phyloP scores from a whole-genome alignment of 1,139 yeast species.

The Debaryomyces fabryi region DNA sequence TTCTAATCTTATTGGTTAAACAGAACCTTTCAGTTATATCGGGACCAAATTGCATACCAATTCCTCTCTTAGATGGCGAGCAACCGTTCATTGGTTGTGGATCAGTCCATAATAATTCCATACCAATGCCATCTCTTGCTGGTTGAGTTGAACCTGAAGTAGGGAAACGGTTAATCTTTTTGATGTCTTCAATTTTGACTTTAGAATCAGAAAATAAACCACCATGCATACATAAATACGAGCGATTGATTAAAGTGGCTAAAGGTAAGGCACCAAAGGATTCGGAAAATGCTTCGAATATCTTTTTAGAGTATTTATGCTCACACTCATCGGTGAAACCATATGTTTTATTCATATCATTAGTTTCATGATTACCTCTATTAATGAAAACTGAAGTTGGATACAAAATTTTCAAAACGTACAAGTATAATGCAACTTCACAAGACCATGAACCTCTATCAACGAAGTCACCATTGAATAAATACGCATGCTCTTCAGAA shows the following conservation, averaged over 20 bases:
- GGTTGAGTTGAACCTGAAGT: constrained; percentile 69
- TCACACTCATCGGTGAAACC: constrained; percentile 98
- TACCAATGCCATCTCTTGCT: constrained; percentile 87
- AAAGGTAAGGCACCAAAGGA: constrained; percentile 86
- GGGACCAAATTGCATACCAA: constrained; percentile 96
- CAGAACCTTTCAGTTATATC: constrained; percentile 86
- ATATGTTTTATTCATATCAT: constrained; percentile 94
- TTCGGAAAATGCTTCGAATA: constrained; percentile 85
- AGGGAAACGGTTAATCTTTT: constrained; percentile 67
- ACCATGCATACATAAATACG: constrained; percentile 91
- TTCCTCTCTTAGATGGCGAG: constrained; percentile 89
- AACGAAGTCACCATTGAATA: constrained; percentile 96
- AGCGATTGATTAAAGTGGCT: constrained; percentile 75
- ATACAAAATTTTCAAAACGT: constrained; percentile 73
- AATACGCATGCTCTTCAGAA: constrained; percentile 68
- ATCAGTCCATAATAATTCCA: constrained; percentile 98
- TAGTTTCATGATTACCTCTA: constrained; percentile 97
- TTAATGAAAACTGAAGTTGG: constrained; percentile 78
- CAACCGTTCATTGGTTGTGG: constrained; percentile 83
- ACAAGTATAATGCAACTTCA: constrained; percentile 85
- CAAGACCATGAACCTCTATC: constrained; percentile 99
- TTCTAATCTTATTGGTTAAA: constrained; percentile 67
- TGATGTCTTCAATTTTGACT: constrained; percentile 72
- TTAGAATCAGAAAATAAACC: constrained; percentile 85
- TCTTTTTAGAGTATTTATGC: constrained; percentile 78